These are phyloP conservation scores for Rutstroemia sp. DNA, from an alignment of 2,329 filamentous ascomycete species.

Conservation along the genomic window DNA sequence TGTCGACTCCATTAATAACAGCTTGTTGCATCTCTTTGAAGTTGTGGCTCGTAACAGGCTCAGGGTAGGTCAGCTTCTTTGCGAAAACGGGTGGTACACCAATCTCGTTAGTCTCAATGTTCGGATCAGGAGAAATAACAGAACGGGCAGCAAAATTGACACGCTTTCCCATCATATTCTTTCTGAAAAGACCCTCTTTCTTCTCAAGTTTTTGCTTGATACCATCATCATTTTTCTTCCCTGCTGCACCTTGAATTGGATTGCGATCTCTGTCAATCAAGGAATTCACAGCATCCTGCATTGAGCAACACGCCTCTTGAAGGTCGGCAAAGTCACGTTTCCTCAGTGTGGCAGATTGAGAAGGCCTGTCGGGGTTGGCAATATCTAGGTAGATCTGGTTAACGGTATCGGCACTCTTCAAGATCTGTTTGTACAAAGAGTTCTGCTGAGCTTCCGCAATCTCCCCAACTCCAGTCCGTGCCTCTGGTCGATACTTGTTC, in stretches of 20 bases:
- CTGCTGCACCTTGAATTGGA: slow-evolving; percentile 70
- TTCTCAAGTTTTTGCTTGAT: slow-evolving; percentile 98
- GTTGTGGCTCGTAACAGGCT: slow-evolving; percentile 95
- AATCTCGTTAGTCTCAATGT: slow-evolving; percentile 98
- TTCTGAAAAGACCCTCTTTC: slow-evolving; percentile 95
- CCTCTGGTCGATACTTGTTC: slow-evolving; percentile 84
- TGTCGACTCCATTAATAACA: slow-evolving; percentile 87
- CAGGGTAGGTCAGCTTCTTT: slow-evolving; percentile 89
- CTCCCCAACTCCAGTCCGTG: slow-evolving; percentile 69
- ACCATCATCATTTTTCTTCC: slow-evolving; percentile 75
- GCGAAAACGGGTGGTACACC: slow-evolving; percentile 98
- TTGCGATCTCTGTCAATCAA: slow-evolving; percentile 86
- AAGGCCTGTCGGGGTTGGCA: slow-evolving; percentile 16
- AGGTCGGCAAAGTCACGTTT: slow-evolving; percentile 65
- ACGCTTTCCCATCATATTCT: slow-evolving; percentile 98
- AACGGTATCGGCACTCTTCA: slow-evolving; percentile 67
- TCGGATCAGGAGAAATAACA: slow-evolving; percentile 97
- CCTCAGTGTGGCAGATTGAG: slow-evolving; percentile 28
- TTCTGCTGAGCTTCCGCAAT: slow-evolving; percentile 89
- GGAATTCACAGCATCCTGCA: slow-evolving; percentile 89
- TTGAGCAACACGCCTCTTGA: slow-evolving; percentile 70
- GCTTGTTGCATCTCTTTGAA: slow-evolving; percentile 93
- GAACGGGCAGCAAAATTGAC: slow-evolving; percentile 96
- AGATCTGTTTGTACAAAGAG: slow-evolving; percentile 74
- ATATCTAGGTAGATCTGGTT: slow-evolving; percentile 68